These are phyloP conservation scores for Sisymbrium altissimum DNA, from an alignment of 345 rosid species.

Conservation along the genomic window DNA sequence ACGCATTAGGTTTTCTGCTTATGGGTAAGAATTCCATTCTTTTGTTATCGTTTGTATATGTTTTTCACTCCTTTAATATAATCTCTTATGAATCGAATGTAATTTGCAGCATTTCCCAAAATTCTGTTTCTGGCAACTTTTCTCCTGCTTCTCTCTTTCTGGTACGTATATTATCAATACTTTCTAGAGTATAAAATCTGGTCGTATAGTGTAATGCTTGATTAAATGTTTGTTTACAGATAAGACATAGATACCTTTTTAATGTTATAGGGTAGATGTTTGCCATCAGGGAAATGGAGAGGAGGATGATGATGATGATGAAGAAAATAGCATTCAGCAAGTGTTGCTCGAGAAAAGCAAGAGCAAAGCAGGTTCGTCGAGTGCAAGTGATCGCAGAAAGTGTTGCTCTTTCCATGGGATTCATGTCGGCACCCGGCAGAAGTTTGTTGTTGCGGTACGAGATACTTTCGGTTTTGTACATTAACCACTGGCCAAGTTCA, in stretches of 20 bases:
- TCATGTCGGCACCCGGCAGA: constrained; percentile 58
- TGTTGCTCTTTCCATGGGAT: constrained; percentile 49
- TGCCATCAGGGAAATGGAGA: constrained; percentile 68
- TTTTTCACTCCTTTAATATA: not conserved
- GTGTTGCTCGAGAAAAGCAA: constrained; percentile 42
- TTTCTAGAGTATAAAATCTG: too few relatives aligned
- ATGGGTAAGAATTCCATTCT: constrained; percentile 20
- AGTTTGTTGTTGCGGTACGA: constrained; percentile 53
- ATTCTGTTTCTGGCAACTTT: constrained; percentile 57
- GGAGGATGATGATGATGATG: constrained; percentile 39
- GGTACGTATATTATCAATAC: constrained; percentile 32
- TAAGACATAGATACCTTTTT: constrained; percentile 4
- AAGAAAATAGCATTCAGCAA: constrained; percentile 42
- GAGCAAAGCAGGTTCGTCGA: constrained; percentile 37
- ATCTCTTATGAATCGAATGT: not conserved
- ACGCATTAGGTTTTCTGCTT: constrained; percentile 32
- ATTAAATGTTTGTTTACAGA: not conserved
- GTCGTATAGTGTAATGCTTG: too few relatives aligned
- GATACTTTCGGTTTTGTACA: not conserved
- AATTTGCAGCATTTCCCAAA: constrained; percentile 55
- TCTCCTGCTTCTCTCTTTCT: constrained; percentile 62
- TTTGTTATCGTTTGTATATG: not conserved
- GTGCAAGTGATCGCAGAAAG: constrained; percentile 31
- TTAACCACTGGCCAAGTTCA: not conserved
- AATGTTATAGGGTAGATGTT: constrained; percentile 65